These are phyloP conservation scores for Zygosaccharomyces gambellarensis DNA, from an alignment of 805 yeast genomes.

Conservation along the genomic window DNA sequence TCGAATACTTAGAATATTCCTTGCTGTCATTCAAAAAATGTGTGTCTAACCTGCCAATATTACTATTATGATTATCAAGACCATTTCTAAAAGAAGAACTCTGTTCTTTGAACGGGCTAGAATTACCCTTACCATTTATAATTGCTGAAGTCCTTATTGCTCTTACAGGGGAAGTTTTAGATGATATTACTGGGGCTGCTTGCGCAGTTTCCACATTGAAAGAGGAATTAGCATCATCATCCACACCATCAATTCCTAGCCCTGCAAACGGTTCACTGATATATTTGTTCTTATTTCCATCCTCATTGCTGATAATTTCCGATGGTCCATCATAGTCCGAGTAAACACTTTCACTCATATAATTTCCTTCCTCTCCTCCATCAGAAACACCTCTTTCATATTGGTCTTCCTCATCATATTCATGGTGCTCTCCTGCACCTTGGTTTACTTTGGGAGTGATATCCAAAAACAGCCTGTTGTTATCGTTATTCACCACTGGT, in stretches of 20 bases:
- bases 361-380: not conserved
- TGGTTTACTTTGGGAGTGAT: conserved; percentile 8
- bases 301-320: not conserved
- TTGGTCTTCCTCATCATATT: no score
- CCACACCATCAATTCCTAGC: conserved; percentile 7
- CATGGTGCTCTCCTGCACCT: no score
- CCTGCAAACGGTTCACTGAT: conserved; percentile 10
- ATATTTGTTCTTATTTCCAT: not conserved
- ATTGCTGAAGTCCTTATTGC: conserved; percentile 23
- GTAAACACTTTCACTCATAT: not conserved
- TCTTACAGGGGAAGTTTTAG: conserved; percentile 16
- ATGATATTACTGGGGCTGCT: conserved; percentile 4
- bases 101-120: not conserved
- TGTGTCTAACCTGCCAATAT: not conserved
- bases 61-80: not conserved
- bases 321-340: conserved; percentile 1
- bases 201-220: conserved; percentile 7
- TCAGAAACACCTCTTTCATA: not conserved
- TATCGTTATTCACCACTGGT: conserved; percentile 6
- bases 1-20: not conserved
- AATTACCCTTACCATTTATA: conserved; percentile 9
- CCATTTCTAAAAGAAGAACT: not conserved
- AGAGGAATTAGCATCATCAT: conserved; percentile 3
- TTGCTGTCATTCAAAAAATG: not conserved
- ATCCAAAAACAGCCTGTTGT: not conserved